Evolutionary conservation across 495 filamentous ascomycete genomes (phyloP).

Genomic region (Aspergillus diversus): DNA sequence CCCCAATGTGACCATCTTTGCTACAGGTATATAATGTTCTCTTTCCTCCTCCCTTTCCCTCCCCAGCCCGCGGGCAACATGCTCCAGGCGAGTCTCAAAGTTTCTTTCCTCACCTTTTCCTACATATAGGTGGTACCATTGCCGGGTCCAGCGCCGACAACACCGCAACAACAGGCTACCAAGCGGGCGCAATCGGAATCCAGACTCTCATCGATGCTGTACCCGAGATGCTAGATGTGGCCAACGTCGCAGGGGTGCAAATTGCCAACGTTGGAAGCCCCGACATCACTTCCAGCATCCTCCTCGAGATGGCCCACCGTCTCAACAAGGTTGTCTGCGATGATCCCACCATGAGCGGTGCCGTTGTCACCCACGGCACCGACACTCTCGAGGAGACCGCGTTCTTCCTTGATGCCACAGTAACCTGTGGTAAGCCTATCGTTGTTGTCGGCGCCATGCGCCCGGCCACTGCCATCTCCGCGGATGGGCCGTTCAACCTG

Average conservation of each 20-base stretch:
- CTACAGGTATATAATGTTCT: constrained; percentile 36
- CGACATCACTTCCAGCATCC: constrained; percentile 45
- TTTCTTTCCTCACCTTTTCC: not conserved
- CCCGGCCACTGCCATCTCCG: constrained; percentile 52
- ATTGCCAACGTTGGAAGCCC: constrained; percentile 42
- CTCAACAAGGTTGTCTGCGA: constrained; percentile 46
- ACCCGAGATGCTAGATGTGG: constrained; percentile 46
- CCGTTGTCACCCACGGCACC: constrained; percentile 55
- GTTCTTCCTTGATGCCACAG: constrained; percentile 53
- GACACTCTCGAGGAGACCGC: constrained; percentile 55
- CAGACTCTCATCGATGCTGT: constrained; percentile 43
- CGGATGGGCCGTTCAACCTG: constrained; percentile 55
- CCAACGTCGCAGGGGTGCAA: constrained; percentile 53
- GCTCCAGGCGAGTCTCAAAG: not conserved
- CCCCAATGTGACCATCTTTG: constrained; percentile 55
- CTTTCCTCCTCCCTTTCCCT: not conserved
- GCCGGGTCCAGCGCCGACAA: constrained; percentile 44
- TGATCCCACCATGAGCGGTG: constrained; percentile 46
- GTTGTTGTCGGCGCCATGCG: constrained; percentile 55
- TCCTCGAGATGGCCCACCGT: constrained; percentile 44
- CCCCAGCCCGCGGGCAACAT: no score
- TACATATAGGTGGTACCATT: constrained; percentile 46
- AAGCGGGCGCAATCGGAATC: constrained; percentile 47
- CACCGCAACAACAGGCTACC: constrained; percentile 52
- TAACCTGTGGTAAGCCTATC: constrained; percentile 52